Conservation (phyloP, 768 basidiomycete genomes). For the Naganishia randhawae region DNA sequence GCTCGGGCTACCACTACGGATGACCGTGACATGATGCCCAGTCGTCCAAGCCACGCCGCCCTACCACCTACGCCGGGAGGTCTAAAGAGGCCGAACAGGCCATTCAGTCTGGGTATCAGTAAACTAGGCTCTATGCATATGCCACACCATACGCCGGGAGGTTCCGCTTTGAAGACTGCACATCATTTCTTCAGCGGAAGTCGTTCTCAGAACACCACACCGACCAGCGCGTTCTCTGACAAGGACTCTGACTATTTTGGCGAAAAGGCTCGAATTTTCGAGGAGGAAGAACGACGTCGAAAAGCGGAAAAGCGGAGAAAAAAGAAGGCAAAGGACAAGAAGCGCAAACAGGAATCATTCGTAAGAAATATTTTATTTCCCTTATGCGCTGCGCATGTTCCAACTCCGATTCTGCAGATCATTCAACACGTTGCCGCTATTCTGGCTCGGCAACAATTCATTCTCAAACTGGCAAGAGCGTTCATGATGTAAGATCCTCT, state of each 20-base stretch:
- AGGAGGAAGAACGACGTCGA: constrained; percentile 47
- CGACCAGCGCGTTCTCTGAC: constrained; percentile 41
- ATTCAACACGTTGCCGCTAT: constrained; percentile 79
- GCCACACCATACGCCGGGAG: constrained; percentile 23
- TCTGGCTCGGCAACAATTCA: constrained; percentile 74
- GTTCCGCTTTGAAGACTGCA: constrained; percentile 35
- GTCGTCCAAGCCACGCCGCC: background rate
- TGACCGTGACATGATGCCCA: constrained; percentile 11
- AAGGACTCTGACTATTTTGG: constrained; percentile 46
- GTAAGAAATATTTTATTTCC: constrained; percentile 53
- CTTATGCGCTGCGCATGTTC: no score
- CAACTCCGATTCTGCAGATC: constrained; percentile 55
- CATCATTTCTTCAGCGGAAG: constrained; percentile 45
- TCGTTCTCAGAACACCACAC: constrained; percentile 39
- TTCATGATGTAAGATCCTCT: constrained; percentile 62
- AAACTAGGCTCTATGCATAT: constrained; percentile 15
- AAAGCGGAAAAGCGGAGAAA: constrained; percentile 53
- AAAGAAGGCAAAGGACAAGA: constrained; percentile 55
- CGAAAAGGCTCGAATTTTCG: constrained; percentile 31
- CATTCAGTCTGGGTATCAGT: constrained; percentile 21
- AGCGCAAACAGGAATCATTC: constrained; percentile 71
- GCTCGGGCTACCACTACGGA: constrained; percentile 19
- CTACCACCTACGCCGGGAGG: constrained; percentile 5
- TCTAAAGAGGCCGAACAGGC: constrained; percentile 15
- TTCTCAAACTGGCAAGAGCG: constrained; percentile 77